A percentile compares a stretch with the other conserved stretches of the same genome.
Evolutionary conservation across 805 yeast genomes (phyloP).

Genomic region (Pichia californica): DNA sequence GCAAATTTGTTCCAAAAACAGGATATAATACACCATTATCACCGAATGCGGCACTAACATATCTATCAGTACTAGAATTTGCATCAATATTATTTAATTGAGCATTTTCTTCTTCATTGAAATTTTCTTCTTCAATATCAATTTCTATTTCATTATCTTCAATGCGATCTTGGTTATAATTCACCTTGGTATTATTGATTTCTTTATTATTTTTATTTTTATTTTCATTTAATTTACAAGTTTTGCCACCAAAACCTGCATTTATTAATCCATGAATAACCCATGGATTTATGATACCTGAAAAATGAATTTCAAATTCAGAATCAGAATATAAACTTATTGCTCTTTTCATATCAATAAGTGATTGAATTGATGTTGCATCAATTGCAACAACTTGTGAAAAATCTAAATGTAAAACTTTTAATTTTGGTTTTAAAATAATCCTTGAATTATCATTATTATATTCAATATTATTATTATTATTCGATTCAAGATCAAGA

Average conservation of each 20-base stretch:
- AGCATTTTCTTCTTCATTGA: neutral
- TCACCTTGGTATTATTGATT: conserved; percentile 2
- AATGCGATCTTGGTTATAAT: too few species aligned
- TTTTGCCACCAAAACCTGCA: conserved; percentile 61
- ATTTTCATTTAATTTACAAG: conserved; percentile 11
- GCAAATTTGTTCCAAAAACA: conserved; percentile 59
- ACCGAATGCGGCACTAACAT: conserved; percentile 17
- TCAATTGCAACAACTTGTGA: conserved; percentile 69
- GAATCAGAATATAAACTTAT: conserved; percentile 68
- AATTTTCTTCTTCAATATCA: conserved; percentile 9
- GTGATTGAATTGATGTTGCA: conserved; percentile 69
- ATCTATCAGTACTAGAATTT: neutral
- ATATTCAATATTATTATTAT: neutral
- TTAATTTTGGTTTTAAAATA: conserved; percentile 59
- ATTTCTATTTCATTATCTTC: conserved; percentile 11
- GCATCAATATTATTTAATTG: conserved; percentile 14
- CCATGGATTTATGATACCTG: conserved; percentile 83
- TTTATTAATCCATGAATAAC: conserved; percentile 65
- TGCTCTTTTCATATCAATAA: conserved; percentile 72
- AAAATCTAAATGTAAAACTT: conserved; percentile 73
- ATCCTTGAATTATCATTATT: conserved; percentile 19
- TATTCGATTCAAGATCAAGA: conserved; percentile 11
- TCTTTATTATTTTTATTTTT: neutral
- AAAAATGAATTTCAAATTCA: conserved; percentile 84
- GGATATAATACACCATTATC: conserved; percentile 30